Evolutionary conservation across 2,329 filamentous ascomycete species (phyloP), one percentile per base, ranked within the genome.

Genomic region (Trichoderma sp.): DNA sequence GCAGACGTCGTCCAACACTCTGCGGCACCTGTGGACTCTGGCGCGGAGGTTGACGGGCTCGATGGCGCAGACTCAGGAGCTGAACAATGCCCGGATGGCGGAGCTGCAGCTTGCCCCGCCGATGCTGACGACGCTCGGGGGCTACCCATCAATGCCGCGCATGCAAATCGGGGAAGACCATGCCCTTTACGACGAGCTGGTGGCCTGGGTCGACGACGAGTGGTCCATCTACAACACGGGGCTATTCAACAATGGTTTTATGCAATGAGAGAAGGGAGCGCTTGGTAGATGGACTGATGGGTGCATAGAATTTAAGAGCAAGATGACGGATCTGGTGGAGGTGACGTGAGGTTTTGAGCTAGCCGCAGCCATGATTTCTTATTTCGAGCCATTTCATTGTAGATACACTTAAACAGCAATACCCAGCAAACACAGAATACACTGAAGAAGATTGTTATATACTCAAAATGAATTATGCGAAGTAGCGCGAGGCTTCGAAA

Each of bases 121-220:
- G 41, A 68, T 69, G 39, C 69, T 73, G 17, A 71, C 71, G 62
- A 69, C 73, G n/a, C 71, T 71, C 57, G 67, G 70, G 24, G 71
- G 71, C 44, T 57, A 64, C 45, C 34, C 34, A 39, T 44, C 69
- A 15, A 69, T 71, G 44, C 72, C 72, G 21, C 70, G 69, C 2
- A 71, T 74, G 64, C 70, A 73, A 50, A 69, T 75, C 24, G 74
- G 73, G 9, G 71, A 75, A 48, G 71, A 72, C 9, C 72, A 73
- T 50, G 70, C 70, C n/a, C 41, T 78, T 28, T 78, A 77, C 50
- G 71, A 75, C 34, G 77, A 78, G 64, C 64, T 79, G 45, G 68
- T 76, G 48, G 74, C 74, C 1, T 78, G 77, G 77, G 76, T 78
- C 65, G 76, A 77, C 39, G 73, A 74, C 50, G 75, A 76, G 41